Evolutionary conservation across 2,329 filamentous ascomycete genomes (phyloP), one percentile per base, ranked within the genome.

Genomic region (Trichoderma oligosporum): DNA sequence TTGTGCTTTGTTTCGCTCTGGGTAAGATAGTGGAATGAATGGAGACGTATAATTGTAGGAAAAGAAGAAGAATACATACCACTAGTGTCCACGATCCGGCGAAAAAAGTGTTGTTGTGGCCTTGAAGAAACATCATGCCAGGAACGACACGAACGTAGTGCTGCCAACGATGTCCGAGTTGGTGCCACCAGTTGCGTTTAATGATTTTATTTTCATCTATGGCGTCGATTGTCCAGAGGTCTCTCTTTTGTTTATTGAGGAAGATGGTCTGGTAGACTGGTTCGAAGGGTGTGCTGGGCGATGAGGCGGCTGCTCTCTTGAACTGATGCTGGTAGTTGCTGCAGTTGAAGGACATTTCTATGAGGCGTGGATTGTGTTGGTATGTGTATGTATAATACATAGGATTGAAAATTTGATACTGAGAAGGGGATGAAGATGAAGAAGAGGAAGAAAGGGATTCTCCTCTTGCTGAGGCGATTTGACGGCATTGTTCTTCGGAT

Each of bases 271-370:
- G 86, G 67, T 88, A 90, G 14, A 90, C 80, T 64, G 88, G 85
- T 51, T 81, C 76, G 24, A 82, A 51, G 0, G 12, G 7, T 1
- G 61, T 59, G 4, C 57, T 58, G 0, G 65, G 38, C 2, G 24
- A 20, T 2, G 35, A 33, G 1, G 62, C 35, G 8, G 59, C 47
- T 16, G 65, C 66, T 0, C 67, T 68, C 1, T 83, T 82, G 61
- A 91, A 87, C 66, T 90, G 87, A 42, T 84, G 79, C 67, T 91
- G 87, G 70, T 90, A 89, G 67, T 89, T 88, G 35, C 84, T 86
- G 72, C 85, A 88, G 69, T 91, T 86, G 70, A 89, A 91, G 57
- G 81, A 86, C 84, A 86, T 86, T 67, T 86, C 83, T 7, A 87
- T 79, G 64, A 83, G 81, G 2, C 74, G 79, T 1, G 76, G 75